Conservation (phyloP, 2,329 filamentous ascomycete genomes). For the Biscogniauxia mediterranea region DNA sequence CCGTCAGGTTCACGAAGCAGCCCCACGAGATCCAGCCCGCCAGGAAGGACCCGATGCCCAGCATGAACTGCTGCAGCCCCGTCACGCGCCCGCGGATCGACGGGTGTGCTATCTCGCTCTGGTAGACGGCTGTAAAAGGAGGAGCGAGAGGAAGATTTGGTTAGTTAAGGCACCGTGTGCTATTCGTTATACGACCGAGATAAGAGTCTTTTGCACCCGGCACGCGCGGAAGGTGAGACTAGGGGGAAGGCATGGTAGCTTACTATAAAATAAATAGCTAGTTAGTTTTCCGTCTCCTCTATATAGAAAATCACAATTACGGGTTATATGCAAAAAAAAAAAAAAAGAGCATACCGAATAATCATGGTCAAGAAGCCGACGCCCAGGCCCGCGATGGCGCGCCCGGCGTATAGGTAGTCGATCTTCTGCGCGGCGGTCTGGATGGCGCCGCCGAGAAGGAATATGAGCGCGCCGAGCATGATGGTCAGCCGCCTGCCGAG, state of each 20-base stretch:
- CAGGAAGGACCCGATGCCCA: conserved; percentile 70
- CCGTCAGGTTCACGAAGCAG: conserved; percentile 30
- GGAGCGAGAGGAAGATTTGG: too few species aligned
- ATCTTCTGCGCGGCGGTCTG: conserved; percentile 65
- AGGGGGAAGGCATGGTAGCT: conserved; percentile 19
- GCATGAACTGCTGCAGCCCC: conserved; percentile 77
- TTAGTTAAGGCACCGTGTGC: too few species aligned
- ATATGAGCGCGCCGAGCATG: conserved; percentile 66
- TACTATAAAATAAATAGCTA: background rate
- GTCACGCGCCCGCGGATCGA: conserved; percentile 74
- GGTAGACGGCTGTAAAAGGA: conserved; percentile 56
- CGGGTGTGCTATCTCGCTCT: conserved; percentile 77
- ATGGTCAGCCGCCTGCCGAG: conserved; percentile 67
- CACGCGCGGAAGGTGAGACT: background rate
- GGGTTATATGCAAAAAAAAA: background rate
- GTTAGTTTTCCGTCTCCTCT: conserved; percentile 4
- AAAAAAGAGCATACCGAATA: conserved; percentile 34
- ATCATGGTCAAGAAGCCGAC: conserved; percentile 45
- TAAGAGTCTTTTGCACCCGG: too few species aligned
- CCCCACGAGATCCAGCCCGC: conserved; percentile 75
- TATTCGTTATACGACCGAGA: too few species aligned
- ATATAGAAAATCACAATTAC: too few species aligned
- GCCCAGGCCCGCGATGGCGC: conserved; percentile 66
- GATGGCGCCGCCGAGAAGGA: conserved; percentile 68
- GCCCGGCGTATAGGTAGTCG: conserved; percentile 66